phyloP scores from a whole-genome alignment of 78 protist species.

The Neovahlkampfia damariscottae region DNA sequence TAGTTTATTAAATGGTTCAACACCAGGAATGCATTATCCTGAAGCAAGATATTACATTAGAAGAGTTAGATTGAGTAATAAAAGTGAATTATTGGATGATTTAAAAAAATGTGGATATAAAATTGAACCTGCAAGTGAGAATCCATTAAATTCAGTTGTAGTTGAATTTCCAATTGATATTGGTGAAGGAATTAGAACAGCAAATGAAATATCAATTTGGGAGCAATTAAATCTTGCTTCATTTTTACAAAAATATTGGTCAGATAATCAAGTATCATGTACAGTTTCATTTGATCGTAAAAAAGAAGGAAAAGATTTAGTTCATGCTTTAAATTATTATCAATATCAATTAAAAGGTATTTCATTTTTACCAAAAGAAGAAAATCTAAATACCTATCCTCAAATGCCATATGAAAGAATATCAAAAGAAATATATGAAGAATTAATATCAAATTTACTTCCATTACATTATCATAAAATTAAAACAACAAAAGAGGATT shows the following conservation, averaged over 20 bases:
- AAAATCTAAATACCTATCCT: constrained; percentile 22
- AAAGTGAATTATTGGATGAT: constrained; percentile 27
- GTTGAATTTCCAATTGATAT: constrained; percentile 75
- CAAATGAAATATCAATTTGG: constrained; percentile 63
- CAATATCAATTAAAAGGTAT: constrained; percentile 80
- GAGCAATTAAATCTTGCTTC: constrained; percentile 80
- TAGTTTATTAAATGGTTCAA: constrained; percentile 73
- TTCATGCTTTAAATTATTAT: constrained; percentile 58
- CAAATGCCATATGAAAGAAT: constrained; percentile 60
- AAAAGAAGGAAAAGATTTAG: constrained; percentile 56
- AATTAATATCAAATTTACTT: not conserved
- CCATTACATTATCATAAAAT: not conserved
- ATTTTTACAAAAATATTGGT: constrained; percentile 76
- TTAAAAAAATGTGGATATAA: constrained; percentile 44
- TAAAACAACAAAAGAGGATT: not conserved
- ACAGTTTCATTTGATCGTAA: constrained; percentile 75
- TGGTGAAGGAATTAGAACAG: constrained; percentile 41
- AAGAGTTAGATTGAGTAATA: constrained; percentile 46
- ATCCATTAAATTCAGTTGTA: constrained; percentile 16
- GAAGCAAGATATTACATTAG: constrained; percentile 60
- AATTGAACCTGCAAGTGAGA: constrained; percentile 34
- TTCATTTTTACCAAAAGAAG: constrained; percentile 45
- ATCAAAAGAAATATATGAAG: not conserved
- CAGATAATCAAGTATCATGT: constrained; percentile 76
- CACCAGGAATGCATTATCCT: constrained; percentile 87